Base-by-base conservation (phyloP, 768 basidiomycete species). In the Tulasnella sp. region DNA sequence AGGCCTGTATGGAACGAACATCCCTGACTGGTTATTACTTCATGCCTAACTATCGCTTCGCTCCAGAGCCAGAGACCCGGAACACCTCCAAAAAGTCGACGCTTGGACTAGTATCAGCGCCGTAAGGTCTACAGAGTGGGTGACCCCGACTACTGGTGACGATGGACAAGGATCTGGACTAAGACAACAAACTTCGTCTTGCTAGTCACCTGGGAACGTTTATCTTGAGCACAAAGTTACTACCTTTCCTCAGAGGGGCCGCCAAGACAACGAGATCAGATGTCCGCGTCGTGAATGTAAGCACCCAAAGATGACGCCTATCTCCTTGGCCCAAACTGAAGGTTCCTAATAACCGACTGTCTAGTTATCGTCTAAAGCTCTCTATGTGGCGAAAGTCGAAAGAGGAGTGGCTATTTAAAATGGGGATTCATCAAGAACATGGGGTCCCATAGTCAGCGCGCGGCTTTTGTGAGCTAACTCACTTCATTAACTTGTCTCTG, bases 201-300 rank as follows among this genome's bases (percentile, higher is more conserved):
- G 46, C 25, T 48, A 69, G 79, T 68, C 70, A 79, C 70, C 62
- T 85, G 69, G 54, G 80, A 70, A 81, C 81, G 67, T 66, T 80
- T 57, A 73, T 78, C 15, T 75, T 84, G 60, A 83, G 80, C 7
- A 69, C 72, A 19, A 72, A 74, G 3, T 73, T 84, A 7, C 71
- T 82, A 29, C 79, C 82, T 1, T 65, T 82, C 2, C 65, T 84
- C 48, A 70, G 68, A 34, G 67, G 71, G 56, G 84, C 83, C 0
- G 76, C 80, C 0, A 63, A 70, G 19, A 67, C 74, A 46, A 68
- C 74, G 0, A 69, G 69, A 25, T 73, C 80, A 0, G 84, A 84
- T 60, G 82, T 83, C 46, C 78, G 83, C 12, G 73, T 85, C 9
- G 73, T 84, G 5, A 75, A 78, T 57, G 82, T 83, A 58, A 43